phyloP scores from a whole-genome alignment of 345 rosid genomes.

The Dipteronia dyeriana region DNA sequence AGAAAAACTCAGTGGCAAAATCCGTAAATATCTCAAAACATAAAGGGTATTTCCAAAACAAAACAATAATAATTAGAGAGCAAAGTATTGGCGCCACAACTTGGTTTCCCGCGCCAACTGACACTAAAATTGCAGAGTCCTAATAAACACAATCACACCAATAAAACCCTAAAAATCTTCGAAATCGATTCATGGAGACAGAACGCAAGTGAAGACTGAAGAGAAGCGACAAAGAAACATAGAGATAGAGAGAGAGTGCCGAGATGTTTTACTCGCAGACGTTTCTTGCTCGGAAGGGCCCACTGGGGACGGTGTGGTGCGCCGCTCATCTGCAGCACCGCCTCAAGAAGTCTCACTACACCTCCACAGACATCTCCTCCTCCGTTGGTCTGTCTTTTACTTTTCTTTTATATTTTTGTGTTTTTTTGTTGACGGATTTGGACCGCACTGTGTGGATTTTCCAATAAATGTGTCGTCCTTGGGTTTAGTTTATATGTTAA shows the following conservation, averaged over 20 bases:
- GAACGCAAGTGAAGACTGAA: background rate
- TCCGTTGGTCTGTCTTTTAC: slow-evolving; percentile 54
- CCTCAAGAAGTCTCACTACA: slow-evolving; percentile 79
- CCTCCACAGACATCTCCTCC: slow-evolving; percentile 64
- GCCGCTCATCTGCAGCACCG: slow-evolving; percentile 85
- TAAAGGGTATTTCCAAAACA: background rate
- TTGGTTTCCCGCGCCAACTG: slow-evolving; percentile 12
- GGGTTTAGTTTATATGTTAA: background rate
- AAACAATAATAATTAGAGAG: background rate
- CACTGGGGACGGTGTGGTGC: slow-evolving; percentile 81
- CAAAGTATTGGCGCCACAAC: background rate
- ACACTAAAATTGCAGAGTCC: background rate
- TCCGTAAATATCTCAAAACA: background rate
- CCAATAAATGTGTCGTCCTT: background rate
- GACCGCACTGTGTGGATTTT: slow-evolving; percentile 50
- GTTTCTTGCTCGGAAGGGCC: slow-evolving; percentile 69
- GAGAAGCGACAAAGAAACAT: background rate
- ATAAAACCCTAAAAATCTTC: slow-evolving; percentile 8
- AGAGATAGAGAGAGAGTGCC: background rate
- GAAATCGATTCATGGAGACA: background rate
- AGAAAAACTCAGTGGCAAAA: background rate
- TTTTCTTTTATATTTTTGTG: background rate
- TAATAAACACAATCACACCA: background rate
- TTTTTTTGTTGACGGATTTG: slow-evolving; percentile 9
- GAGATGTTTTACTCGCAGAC: slow-evolving; percentile 83